Conservation (phyloP, 257 asterid genomes). For the Lycium ferocissimum region DNA sequence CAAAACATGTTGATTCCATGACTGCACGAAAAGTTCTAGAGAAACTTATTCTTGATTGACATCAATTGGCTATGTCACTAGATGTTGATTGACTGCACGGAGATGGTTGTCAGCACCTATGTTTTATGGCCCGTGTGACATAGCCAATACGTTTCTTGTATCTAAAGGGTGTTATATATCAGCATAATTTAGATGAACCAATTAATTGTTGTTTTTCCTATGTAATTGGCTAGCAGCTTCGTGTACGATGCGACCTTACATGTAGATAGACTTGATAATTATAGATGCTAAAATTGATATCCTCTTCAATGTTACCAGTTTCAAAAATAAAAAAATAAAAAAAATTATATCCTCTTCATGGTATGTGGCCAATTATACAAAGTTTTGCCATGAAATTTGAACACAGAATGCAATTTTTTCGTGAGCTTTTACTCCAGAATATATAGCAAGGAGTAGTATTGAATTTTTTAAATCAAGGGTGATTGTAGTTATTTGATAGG, state of each 20-base stretch:
- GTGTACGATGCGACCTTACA: too few relatives aligned
- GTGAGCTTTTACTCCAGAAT: background rate
- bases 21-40: background rate
- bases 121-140: background rate
- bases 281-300: background rate
- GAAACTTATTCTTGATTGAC: background rate
- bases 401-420: background rate
- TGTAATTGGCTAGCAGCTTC: background rate
- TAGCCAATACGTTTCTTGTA: background rate
- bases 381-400: background rate
- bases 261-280: background rate
- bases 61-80: background rate
- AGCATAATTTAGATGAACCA: slow-evolving; percentile 6
- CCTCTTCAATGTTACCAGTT: background rate
- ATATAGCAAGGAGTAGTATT: background rate
- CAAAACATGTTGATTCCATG: background rate
- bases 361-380: background rate
- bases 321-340: too few relatives aligned
- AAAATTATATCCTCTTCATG: background rate
- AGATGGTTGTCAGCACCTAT: background rate
- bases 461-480: background rate
- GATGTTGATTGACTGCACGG: background rate
- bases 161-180: background rate
- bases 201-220: background rate
- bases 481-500: background rate